A percentile compares a stretch with the other conserved stretches of the same genome.
Evolutionary conservation across 2,329 filamentous ascomycete species (phyloP).

Genomic region (Sphaerulina populicola): DNA sequence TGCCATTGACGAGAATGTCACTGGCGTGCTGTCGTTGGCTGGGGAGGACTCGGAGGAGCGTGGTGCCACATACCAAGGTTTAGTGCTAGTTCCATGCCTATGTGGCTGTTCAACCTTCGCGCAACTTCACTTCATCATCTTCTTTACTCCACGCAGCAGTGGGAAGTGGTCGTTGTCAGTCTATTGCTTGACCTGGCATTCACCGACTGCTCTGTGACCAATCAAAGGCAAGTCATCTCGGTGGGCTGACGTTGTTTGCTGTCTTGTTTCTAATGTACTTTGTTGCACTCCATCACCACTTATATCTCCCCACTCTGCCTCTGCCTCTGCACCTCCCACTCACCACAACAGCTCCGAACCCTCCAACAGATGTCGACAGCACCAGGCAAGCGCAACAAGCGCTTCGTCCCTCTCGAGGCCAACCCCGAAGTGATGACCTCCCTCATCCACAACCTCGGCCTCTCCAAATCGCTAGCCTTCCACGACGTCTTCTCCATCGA

Average conservation of each 20-base stretch:
- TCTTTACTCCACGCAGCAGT: neutral
- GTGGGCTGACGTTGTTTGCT: too few relatives aligned
- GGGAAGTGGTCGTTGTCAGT: too few relatives aligned
- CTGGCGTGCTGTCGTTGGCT: neutral
- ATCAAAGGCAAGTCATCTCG: too few relatives aligned
- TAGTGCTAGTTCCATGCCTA: too few relatives aligned
- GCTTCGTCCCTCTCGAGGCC: conserved; percentile 43
- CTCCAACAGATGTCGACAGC: conserved; percentile 2
- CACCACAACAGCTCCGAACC: neutral
- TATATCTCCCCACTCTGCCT: neutral
- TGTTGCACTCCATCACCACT: neutral
- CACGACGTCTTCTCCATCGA: conserved; percentile 89
- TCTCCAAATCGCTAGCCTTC: conserved; percentile 66
- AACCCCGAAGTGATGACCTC: conserved; percentile 84
- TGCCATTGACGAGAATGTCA: neutral
- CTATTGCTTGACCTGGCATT: too few relatives aligned
- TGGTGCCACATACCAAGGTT: neutral
- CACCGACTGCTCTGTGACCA: too few relatives aligned
- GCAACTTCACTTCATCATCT: neutral
- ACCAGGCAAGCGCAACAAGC: conserved; percentile 9
- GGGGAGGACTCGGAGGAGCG: neutral
- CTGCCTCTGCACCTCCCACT: neutral
- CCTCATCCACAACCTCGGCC: conserved; percentile 74
- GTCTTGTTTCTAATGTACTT: too few relatives aligned
- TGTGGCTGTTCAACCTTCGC: neutral